phyloP scores from a whole-genome alignment of 805 yeast species.

The Lipomyces chichibuensis region DNA sequence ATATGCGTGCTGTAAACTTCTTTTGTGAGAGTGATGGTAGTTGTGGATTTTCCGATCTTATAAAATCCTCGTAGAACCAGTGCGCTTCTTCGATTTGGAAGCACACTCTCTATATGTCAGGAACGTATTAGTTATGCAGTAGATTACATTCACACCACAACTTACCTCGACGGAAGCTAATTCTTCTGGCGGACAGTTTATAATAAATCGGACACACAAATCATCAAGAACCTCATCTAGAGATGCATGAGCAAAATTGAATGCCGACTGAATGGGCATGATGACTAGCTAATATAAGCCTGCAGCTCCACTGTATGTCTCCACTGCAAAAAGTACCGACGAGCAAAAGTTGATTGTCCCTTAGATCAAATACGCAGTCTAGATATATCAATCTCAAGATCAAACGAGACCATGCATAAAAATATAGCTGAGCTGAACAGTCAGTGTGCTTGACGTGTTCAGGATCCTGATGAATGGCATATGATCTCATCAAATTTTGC shows the following conservation, averaged over 20 bases:
- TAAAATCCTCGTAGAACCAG: conserved; percentile 92
- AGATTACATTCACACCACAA: neutral
- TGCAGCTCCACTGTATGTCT: neutral
- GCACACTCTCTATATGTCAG: conserved; percentile 62
- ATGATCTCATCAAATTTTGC: neutral
- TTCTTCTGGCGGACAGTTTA: conserved; percentile 92
- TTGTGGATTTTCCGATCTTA: conserved; percentile 68
- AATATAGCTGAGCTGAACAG: no score
- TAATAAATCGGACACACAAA: conserved; percentile 81
- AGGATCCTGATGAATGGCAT: no score
- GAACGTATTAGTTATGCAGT: neutral
- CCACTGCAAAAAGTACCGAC: no score
- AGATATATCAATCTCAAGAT: neutral
- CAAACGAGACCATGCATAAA: no score
- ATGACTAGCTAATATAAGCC: neutral
- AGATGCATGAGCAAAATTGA: conserved; percentile 59
- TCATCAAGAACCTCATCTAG: conserved; percentile 80
- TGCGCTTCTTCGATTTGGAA: conserved; percentile 98
- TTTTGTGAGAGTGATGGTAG: conserved; percentile 80
- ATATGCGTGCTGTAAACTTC: conserved; percentile 70
- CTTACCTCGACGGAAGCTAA: conserved; percentile 64
- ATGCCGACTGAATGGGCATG: conserved; percentile 26
- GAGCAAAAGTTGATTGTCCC: neutral
- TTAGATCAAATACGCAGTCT: neutral
- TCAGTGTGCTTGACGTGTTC: no score